phyloP scores from a whole-genome alignment of 257 asterid genomes.

The Salvia rosmarinus region DNA sequence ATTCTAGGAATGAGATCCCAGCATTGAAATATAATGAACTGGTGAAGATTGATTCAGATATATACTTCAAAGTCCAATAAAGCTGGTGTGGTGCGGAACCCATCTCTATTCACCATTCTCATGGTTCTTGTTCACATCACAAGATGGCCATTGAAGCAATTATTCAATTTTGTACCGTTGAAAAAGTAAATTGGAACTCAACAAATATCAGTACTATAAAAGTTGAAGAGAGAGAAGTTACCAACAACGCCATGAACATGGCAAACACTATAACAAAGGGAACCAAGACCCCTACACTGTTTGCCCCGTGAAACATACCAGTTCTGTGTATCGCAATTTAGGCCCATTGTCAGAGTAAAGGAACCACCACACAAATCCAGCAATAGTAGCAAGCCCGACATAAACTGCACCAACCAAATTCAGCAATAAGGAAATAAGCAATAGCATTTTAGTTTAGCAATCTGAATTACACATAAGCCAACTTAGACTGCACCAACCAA shows the following conservation, averaged over 20 bases:
- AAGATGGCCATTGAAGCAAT: slow-evolving; percentile 22
- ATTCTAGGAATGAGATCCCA: neutral
- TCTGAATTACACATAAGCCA: neutral
- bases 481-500: slow-evolving; percentile 4
- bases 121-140: slow-evolving; percentile 30
- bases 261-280: neutral
- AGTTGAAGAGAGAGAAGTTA: slow-evolving; percentile 23
- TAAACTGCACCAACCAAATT: slow-evolving; percentile 67
- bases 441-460: slow-evolving; percentile 19
- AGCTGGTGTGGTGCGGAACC: neutral
- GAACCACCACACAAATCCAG: slow-evolving; percentile 99
- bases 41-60: slow-evolving; percentile 13
- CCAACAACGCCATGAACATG: slow-evolving; percentile 23
- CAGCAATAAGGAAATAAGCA: slow-evolving; percentile 32
- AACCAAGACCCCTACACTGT: slow-evolving; percentile 2
- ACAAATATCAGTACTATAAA: neutral
- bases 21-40: slow-evolving; percentile 2
- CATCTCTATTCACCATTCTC: slow-evolving; percentile 9
- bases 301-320: slow-evolving; percentile 55
- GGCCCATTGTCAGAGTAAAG: slow-evolving; percentile 86
- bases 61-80: slow-evolving; percentile 1
- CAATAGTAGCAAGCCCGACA: slow-evolving; percentile 97
- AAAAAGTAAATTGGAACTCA: neutral
- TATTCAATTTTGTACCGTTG: slow-evolving; percentile 2
- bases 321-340: slow-evolving; percentile 74